Evolutionary conservation across 257 asterid genomes (phyloP).

Genomic region (Ballota nigra): DNA sequence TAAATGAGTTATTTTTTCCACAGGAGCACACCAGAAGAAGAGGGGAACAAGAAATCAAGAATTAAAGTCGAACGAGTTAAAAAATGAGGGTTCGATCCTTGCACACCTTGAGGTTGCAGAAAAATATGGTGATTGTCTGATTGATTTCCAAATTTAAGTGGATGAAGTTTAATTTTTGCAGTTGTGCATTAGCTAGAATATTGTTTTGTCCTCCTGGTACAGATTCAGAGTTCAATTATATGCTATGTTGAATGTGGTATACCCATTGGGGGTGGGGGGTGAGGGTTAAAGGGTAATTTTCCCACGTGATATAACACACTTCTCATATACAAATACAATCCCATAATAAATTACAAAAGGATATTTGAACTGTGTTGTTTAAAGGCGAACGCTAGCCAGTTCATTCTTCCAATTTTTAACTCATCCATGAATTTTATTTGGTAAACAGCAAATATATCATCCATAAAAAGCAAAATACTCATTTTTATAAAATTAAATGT

Average conservation of each 20-base stretch:
- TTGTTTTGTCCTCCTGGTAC: background rate
- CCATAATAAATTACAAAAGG: too few species aligned
- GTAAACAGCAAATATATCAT: too few species aligned
- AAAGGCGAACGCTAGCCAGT: too few species aligned
- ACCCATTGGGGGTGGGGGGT: too few species aligned
- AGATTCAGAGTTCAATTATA: background rate
- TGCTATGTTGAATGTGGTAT: background rate
- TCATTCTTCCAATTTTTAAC: too few species aligned
- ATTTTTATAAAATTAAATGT: too few species aligned
- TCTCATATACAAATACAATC: too few species aligned
- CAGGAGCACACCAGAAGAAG: conserved; percentile 35
- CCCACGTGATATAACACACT: too few species aligned
- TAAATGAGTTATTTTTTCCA: background rate
- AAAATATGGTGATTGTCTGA: conserved; percentile 38
- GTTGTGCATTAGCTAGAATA: conserved; percentile 8
- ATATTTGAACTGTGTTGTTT: too few species aligned
- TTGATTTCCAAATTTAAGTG: conserved; percentile 63
- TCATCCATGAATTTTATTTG: too few species aligned
- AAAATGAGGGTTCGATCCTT: conserved; percentile 34
- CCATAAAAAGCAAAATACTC: too few species aligned
- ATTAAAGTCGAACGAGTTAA: conserved; percentile 19
- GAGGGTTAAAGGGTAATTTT: too few species aligned
- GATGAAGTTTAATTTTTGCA: background rate
- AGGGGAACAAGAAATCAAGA: conserved; percentile 29
- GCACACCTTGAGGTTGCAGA: conserved; percentile 59